Evolutionary conservation across 805 yeast genomes (phyloP).

Genomic region (Candida corydali): DNA sequence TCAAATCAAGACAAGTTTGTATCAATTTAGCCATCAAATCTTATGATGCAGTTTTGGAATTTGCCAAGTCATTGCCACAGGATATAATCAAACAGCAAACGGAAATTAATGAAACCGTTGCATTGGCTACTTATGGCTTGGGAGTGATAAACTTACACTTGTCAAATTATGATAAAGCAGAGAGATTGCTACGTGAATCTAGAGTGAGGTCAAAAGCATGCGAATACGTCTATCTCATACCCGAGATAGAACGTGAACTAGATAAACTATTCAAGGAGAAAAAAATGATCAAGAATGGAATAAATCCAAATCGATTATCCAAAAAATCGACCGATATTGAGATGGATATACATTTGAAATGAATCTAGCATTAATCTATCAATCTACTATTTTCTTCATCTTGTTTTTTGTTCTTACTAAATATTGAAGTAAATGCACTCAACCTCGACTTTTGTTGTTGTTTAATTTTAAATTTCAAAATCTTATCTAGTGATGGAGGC

Average conservation of each 20-base stretch:
- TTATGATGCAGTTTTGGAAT: slow-evolving; percentile 32
- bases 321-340: slow-evolving; percentile 15
- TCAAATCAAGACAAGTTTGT: slow-evolving; percentile 19
- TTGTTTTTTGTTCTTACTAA: background rate
- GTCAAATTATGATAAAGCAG: slow-evolving; percentile 54
- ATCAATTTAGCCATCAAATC: slow-evolving; percentile 27
- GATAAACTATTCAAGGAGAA: slow-evolving; percentile 44
- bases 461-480: slow-evolving; percentile 20
- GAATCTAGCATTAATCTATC: background rate
- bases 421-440: background rate
- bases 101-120: slow-evolving; percentile 59
- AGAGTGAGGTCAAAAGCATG: slow-evolving; percentile 65
- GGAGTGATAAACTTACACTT: slow-evolving; percentile 74
- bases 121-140: slow-evolving; percentile 77
- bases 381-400: slow-evolving; percentile 7
- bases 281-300: slow-evolving; percentile 12
- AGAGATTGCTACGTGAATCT: slow-evolving; percentile 61
- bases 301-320: background rate
- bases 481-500: slow-evolving; percentile 29
- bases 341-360: slow-evolving; percentile 20
- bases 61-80: slow-evolving; percentile 27
- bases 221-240: slow-evolving; percentile 58
- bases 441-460: slow-evolving; percentile 14
- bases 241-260: slow-evolving; percentile 64
- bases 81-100: slow-evolving; percentile 17